A percentile compares a stretch with the other conserved stretches of the same genome.
Conservation (phyloP, 2,329 filamentous ascomycete genomes). For the Escovopsis sp. region DNA sequence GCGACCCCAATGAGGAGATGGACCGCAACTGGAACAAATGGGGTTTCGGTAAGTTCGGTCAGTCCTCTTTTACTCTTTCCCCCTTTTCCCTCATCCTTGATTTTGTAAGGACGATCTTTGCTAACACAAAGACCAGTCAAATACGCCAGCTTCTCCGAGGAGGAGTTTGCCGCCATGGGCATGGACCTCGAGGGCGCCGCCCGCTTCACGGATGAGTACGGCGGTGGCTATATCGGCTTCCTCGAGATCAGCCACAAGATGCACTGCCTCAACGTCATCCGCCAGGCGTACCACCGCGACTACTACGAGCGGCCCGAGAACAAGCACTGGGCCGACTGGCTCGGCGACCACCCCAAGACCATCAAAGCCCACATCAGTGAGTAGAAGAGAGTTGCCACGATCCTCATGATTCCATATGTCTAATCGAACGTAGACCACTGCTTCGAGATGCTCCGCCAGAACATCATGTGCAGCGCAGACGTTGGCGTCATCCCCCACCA, state of each 20-base stretch:
- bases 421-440: too few species aligned
- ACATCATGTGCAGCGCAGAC: conserved; percentile 2
- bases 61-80: not conserved
- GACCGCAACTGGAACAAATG: conserved; percentile 2
- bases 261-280: conserved; percentile 2
- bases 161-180: conserved; percentile 1
- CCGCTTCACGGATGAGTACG: conserved; percentile 1
- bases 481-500: conserved; percentile 1
- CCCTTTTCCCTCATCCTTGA: not conserved
- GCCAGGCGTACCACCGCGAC: conserved; percentile 1
- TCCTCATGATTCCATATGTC: too few species aligned
- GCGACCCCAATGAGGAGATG: conserved; percentile 1
- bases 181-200: conserved; percentile 1
- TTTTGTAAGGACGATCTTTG: too few species aligned
- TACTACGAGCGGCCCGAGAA: conserved; percentile 1
- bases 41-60: conserved; percentile 2
- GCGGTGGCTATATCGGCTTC: conserved; percentile 1
- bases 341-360: not conserved
- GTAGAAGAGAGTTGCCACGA: too few species aligned
- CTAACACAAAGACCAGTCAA: too few species aligned
- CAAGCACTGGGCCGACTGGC: conserved; percentile 1
- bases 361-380: not conserved
- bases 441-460: conserved; percentile 2
- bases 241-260: conserved; percentile 2
- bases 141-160: conserved; percentile 1